Evolutionary conservation across 441 rosid species (phyloP).

Genomic region (Pelargonium myrrhifolium): DNA sequence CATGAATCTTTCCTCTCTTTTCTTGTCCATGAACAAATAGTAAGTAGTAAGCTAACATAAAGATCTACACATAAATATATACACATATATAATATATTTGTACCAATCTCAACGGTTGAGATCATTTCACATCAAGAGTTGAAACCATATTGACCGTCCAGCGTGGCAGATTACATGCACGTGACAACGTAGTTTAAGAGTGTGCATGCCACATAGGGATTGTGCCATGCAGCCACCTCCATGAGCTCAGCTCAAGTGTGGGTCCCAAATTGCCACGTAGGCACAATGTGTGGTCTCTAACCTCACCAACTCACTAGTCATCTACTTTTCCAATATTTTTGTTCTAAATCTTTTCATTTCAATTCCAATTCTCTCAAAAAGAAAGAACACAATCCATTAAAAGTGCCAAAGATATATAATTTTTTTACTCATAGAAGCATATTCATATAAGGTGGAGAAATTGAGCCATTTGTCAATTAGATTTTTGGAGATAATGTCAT

Average conservation of each 20-base stretch:
- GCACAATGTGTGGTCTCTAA: not conserved
- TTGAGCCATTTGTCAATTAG: not conserved
- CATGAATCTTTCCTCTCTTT: too few relatives aligned
- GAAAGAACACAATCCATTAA: not conserved
- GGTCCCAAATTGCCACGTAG: not conserved
- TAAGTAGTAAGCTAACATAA: too few relatives aligned
- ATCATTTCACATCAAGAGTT: not conserved
- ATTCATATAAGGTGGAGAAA: not conserved
- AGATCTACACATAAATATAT: too few relatives aligned
- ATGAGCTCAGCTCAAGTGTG: slow-evolving; percentile 2
- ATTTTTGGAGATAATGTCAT: not conserved
- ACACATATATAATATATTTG: too few relatives aligned
- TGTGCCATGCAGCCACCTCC: not conserved
- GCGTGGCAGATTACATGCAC: slow-evolving; percentile 1
- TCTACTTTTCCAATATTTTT: not conserved
- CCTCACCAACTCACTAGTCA: not conserved
- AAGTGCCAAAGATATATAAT: not conserved
- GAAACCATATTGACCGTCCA: not conserved
- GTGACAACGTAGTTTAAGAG: not conserved
- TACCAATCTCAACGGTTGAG: not conserved
- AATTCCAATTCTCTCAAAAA: not conserved
- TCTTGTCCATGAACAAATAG: too few relatives aligned
- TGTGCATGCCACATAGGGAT: slow-evolving; percentile 1
- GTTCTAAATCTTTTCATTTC: not conserved
- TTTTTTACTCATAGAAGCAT: not conserved